phyloP scores from a whole-genome alignment of 257 asterid species.

The Nicotiana benthamiana region DNA sequence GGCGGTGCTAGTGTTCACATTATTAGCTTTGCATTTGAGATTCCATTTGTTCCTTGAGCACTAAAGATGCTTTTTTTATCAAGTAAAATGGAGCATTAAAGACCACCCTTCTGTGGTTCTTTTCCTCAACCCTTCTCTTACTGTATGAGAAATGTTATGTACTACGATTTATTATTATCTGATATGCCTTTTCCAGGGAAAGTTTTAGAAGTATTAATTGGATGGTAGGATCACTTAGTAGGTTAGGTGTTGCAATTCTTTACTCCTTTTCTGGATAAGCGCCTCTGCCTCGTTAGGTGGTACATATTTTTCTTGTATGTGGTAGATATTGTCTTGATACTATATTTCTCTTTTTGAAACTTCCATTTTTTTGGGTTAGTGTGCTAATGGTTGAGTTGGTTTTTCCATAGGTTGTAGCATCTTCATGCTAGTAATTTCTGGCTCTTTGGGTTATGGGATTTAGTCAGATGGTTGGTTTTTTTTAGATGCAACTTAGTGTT shows the following conservation, averaged over 20 bases:
- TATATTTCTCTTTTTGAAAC: background rate
- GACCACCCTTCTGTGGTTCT: background rate
- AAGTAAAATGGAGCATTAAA: too few relatives aligned
- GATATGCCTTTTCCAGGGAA: background rate
- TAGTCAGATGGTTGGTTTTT: background rate
- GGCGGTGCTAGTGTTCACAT: background rate
- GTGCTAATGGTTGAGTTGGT: background rate
- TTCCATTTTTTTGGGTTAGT: background rate
- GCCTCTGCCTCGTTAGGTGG: background rate
- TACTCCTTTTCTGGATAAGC: background rate
- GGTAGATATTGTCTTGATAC: background rate
- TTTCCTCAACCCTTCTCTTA: background rate
- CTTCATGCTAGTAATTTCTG: background rate
- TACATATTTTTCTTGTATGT: background rate
- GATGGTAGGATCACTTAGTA: background rate
- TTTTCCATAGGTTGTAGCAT: background rate
- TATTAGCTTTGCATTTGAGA: background rate
- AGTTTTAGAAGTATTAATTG: background rate
- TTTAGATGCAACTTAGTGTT: background rate
- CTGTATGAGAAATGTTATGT: background rate
- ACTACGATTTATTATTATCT: background rate
- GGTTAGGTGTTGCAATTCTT: background rate
- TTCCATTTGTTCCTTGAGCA: background rate
- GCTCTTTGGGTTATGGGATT: background rate
- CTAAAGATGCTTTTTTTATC: background rate